Percentiles rank a stretch among this genome's conserved stretches.
Conservation (phyloP, 768 basidiomycete genomes). For the Podaxis pistillaris region DNA sequence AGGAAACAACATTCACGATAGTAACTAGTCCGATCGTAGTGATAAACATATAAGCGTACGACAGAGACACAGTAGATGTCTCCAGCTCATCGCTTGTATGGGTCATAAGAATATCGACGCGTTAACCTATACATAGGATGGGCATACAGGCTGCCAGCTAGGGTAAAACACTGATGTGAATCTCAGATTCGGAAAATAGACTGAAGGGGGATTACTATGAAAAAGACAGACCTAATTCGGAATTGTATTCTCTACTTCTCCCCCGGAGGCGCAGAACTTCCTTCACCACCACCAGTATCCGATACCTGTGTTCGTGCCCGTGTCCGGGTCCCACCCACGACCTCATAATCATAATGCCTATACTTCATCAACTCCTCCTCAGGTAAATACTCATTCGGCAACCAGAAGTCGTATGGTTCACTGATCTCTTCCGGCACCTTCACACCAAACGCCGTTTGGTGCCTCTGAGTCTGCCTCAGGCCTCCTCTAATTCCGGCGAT, state of each 20-base stretch:
- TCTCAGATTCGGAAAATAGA: background rate
- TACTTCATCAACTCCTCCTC: conserved; percentile 14
- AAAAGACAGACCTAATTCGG: background rate
- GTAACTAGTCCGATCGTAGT: too few relatives aligned
- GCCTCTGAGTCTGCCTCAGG: conserved; percentile 9
- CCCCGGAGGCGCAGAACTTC: background rate
- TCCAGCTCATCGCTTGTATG: background rate
- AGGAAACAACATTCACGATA: too few relatives aligned
- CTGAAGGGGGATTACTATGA: background rate
- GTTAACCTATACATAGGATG: background rate
- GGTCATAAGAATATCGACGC: background rate
- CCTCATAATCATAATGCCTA: conserved; percentile 1
- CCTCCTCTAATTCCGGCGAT: conserved; percentile 11
- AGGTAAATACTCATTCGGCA: conserved; percentile 13
- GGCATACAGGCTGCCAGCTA: background rate
- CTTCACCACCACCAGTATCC: background rate
- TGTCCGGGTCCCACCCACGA: background rate
- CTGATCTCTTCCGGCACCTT: conserved; percentile 12
- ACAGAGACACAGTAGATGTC: background rate
- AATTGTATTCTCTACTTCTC: background rate
- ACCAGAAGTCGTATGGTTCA: conserved; percentile 11
- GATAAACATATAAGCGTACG: too few relatives aligned
- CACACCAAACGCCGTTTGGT: conserved; percentile 12
- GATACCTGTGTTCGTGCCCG: background rate
- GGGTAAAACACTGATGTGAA: background rate